Conservation (phyloP, 1,284 basidiomycete genomes). For the Cronartium quercuum region DNA sequence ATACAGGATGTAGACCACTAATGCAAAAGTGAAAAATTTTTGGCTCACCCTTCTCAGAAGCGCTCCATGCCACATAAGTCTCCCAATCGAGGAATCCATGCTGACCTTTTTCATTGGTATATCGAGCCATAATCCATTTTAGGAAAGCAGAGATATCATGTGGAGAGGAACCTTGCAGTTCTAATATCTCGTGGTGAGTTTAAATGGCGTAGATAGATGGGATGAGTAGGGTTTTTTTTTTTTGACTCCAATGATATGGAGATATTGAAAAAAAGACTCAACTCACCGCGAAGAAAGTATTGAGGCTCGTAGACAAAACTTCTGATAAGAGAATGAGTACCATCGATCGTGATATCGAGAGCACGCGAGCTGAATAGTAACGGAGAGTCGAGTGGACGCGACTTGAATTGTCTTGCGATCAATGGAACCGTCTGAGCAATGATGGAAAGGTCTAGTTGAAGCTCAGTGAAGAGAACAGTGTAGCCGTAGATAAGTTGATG, state of each 20-base stretch:
- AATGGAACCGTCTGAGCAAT: not conserved
- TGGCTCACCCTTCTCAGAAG: slow-evolving; percentile 20
- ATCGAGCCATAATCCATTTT: slow-evolving; percentile 30
- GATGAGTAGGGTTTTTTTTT: not conserved
- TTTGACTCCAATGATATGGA: not conserved
- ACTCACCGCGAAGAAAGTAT: slow-evolving; percentile 1
- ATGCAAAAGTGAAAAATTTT: not conserved
- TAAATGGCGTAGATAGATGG: not conserved
- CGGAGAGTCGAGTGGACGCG: slow-evolving; percentile 26
- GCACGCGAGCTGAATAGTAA: slow-evolving; percentile 29
- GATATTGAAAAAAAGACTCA: not conserved
- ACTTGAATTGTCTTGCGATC: slow-evolving; percentile 25
- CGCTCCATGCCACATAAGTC: slow-evolving; percentile 20
- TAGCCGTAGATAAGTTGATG: slow-evolving; percentile 37
- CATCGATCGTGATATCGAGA: slow-evolving; percentile 28
- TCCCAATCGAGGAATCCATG: slow-evolving; percentile 27
- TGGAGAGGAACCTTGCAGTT: slow-evolving; percentile 1
- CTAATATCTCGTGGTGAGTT: not conserved
- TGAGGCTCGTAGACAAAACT: slow-evolving; percentile 4
- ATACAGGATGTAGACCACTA: not conserved
- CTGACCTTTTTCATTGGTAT: slow-evolving; percentile 2
- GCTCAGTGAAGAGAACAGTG: slow-evolving; percentile 21
- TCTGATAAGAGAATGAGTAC: slow-evolving; percentile 29
- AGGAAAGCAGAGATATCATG: slow-evolving; percentile 31
- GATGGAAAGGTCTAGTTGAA: slow-evolving; percentile 23